Evolutionary conservation across 495 filamentous ascomycete genomes (phyloP).

Genomic region (Astrothelium subdiscretum): DNA sequence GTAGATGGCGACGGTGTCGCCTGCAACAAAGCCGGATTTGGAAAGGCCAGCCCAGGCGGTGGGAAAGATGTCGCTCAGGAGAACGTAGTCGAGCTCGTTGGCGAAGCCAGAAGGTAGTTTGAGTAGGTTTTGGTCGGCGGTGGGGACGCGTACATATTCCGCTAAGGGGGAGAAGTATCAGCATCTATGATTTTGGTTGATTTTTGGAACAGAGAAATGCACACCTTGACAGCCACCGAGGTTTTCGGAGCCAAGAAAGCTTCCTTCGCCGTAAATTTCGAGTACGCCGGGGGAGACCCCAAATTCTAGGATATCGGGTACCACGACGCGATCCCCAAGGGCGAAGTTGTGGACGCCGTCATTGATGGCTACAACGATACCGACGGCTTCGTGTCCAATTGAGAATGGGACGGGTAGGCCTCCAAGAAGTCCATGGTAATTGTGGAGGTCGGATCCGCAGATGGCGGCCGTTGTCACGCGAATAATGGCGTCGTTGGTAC

Average conservation of each 20-base stretch:
- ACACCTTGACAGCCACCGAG: background rate
- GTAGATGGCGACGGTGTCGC: slow-evolving; percentile 35
- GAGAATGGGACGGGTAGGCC: slow-evolving; percentile 10
- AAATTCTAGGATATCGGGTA: slow-evolving; percentile 13
- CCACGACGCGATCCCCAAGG: slow-evolving; percentile 30
- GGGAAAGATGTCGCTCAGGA: slow-evolving; percentile 28
- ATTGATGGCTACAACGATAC: slow-evolving; percentile 29
- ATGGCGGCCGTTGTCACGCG: slow-evolving; percentile 10
- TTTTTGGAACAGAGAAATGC: no score
- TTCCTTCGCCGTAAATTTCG: slow-evolving; percentile 4
- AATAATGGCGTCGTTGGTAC: slow-evolving; percentile 5
- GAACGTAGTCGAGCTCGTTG: slow-evolving; percentile 27
- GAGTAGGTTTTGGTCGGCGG: slow-evolving; percentile 29
- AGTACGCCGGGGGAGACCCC: slow-evolving; percentile 9
- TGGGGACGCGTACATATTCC: slow-evolving; percentile 32
- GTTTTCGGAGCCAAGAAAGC: background rate
- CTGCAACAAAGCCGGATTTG: slow-evolving; percentile 24
- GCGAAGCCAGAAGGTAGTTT: slow-evolving; percentile 17
- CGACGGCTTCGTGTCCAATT: slow-evolving; percentile 35
- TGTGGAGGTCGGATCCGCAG: slow-evolving; percentile 7
- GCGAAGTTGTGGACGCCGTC: slow-evolving; percentile 19
- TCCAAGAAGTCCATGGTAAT: slow-evolving; percentile 1
- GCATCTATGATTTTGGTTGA: no score
- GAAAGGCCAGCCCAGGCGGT: slow-evolving; percentile 31
- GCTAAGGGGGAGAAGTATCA: no score